Evolutionary conservation across 257 asterid genomes (phyloP).

Genomic region (Primulina tabacum): DNA sequence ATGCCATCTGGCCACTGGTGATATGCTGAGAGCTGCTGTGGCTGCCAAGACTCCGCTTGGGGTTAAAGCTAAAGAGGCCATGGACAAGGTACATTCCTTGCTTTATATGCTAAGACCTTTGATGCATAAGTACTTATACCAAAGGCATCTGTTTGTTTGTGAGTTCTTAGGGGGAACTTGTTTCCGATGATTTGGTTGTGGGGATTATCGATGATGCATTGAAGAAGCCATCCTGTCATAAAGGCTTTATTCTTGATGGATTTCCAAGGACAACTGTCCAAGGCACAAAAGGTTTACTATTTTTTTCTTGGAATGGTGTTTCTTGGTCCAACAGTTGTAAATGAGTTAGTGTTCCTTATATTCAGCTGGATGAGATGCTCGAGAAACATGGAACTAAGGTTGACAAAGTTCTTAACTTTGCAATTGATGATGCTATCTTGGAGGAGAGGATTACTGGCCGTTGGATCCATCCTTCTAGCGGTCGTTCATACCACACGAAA

Average conservation of each 20-base stretch:
- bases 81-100: conserved; percentile 62
- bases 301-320: conserved; percentile 18
- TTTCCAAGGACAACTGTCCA: conserved; percentile 92
- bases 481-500: conserved; percentile 78
- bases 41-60: conserved; percentile 93
- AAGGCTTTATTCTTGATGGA: conserved; percentile 98
- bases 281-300: conserved; percentile 78
- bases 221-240: conserved; percentile 88
- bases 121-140: conserved; percentile 8
- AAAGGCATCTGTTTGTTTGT: conserved; percentile 11
- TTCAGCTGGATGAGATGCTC: conserved; percentile 96
- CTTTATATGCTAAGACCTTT: conserved; percentile 6
- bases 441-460: conserved; percentile 97
- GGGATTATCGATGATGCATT: conserved; percentile 91
- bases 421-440: conserved; percentile 86
- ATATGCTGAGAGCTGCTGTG: conserved; percentile 97
- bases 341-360: conserved; percentile 6
- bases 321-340: conserved; percentile 10
- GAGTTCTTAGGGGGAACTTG: conserved; percentile 77
- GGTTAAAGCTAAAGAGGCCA: conserved; percentile 85
- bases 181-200: conserved; percentile 90
- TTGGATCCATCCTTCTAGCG: conserved; percentile 99
- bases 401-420: conserved; percentile 91
- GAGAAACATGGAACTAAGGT: conserved; percentile 72
- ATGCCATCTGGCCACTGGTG: conserved; percentile 98